These are phyloP conservation scores for Fusarium nisikadoi DNA, from an alignment of 2,329 filamentous ascomycete species.

Conservation along the genomic window DNA sequence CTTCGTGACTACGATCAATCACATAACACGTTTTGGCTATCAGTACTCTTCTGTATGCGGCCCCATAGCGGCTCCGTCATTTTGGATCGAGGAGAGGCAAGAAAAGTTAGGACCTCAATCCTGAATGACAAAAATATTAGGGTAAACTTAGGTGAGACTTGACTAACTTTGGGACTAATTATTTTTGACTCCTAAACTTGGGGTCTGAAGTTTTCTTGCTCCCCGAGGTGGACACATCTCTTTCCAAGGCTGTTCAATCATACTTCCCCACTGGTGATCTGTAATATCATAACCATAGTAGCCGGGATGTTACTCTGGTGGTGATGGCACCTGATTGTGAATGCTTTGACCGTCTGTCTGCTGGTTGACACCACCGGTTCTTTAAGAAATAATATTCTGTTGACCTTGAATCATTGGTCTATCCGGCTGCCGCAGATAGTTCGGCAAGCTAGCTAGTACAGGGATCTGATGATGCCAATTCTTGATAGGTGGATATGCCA, in stretches of 20 bases:
- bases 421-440: constrained; percentile 9
- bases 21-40: constrained; percentile 37
- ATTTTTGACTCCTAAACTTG: not conserved
- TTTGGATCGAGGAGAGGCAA: not conserved
- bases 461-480: not conserved
- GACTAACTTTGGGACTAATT: not conserved
- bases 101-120: not conserved
- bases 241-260: not conserved
- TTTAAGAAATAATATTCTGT: not conserved
- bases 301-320: not conserved
- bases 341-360: not conserved
- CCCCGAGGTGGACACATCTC: not conserved
- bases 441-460: constrained; percentile 5
- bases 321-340: not conserved
- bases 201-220: not conserved
- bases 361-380: not conserved
- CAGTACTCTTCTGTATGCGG: constrained; percentile 20
- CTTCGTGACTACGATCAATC: constrained; percentile 38
- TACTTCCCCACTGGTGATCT: not conserved
- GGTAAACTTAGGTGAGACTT: not conserved
- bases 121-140: not conserved
- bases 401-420: constrained; percentile 10
- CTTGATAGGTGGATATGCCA: not conserved
- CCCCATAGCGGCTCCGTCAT: constrained; percentile 29
- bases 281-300: not conserved